Conservation (phyloP, 2,329 filamentous ascomycete species). For the Pseudogymnoascus sp. region DNA sequence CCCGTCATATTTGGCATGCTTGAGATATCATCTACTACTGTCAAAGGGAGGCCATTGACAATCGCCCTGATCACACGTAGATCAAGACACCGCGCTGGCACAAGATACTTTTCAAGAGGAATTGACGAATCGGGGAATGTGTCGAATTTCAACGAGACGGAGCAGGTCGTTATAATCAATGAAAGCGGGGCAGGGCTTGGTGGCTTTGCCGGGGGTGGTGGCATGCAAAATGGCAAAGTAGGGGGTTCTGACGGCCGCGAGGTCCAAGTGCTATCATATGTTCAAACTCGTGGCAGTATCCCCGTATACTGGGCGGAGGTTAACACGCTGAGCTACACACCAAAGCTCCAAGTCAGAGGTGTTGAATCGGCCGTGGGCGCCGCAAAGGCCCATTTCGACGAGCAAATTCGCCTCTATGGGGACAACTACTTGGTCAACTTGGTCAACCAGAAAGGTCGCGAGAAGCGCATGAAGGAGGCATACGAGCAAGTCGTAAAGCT, state of each 20-base stretch:
- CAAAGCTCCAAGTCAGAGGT: constrained; percentile 77
- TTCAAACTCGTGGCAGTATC: constrained; percentile 93
- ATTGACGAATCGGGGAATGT: constrained; percentile 89
- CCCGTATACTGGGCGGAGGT: constrained; percentile 95
- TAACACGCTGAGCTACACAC: constrained; percentile 85
- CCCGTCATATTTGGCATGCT: constrained; percentile 96
- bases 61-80: constrained; percentile 81
- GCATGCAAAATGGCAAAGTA: constrained; percentile 65
- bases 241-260: constrained; percentile 55
- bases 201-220: constrained; percentile 68
- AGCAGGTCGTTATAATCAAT: constrained; percentile 84
- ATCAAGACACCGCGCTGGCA: constrained; percentile 80
- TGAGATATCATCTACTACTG: constrained; percentile 74
- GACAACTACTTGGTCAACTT: constrained; percentile 97
- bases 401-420: constrained; percentile 88
- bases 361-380: constrained; percentile 72
- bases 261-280: constrained; percentile 83
- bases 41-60: constrained; percentile 78
- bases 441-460: constrained; percentile 91
- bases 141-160: constrained; percentile 98
- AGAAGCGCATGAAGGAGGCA: constrained; percentile 79
- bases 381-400: constrained; percentile 78
- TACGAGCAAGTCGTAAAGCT: constrained; percentile 84
- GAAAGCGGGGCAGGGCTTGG: constrained; percentile 66
- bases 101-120: constrained; percentile 88